phyloP scores from a whole-genome alignment of 1,284 basidiomycete species.

The Dichomitus squalens region DNA sequence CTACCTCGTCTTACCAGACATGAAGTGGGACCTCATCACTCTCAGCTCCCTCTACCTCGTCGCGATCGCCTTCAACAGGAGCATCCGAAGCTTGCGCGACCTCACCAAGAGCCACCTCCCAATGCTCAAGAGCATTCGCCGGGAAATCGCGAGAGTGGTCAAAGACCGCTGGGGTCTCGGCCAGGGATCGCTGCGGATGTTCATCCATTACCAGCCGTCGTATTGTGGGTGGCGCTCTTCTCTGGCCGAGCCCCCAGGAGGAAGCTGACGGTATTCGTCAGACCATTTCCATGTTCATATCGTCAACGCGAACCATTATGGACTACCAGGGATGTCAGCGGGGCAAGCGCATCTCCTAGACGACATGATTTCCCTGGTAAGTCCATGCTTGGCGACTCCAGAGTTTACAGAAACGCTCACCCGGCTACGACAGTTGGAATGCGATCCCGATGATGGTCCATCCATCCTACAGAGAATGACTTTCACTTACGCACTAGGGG shows the following conservation, averaged over 20 bases:
- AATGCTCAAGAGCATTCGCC: constrained; percentile 70
- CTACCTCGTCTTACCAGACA: constrained; percentile 87
- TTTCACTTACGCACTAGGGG: constrained; percentile 82
- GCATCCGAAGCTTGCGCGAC: constrained; percentile 73
- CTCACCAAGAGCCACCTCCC: constrained; percentile 64
- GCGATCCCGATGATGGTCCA: constrained; percentile 46
- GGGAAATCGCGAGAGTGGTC: constrained; percentile 54
- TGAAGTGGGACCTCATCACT: constrained; percentile 91
- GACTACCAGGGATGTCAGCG: constrained; percentile 73
- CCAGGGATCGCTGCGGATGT: constrained; percentile 71
- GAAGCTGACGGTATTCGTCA: constrained; percentile 32
- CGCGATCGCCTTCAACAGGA: constrained; percentile 61
- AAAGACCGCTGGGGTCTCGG: constrained; percentile 64
- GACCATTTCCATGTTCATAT: constrained; percentile 97
- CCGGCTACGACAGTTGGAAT: constrained; percentile 56
- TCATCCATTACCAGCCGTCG: constrained; percentile 94
- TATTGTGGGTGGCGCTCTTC: constrained; percentile 71
- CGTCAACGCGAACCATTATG: constrained; percentile 74
- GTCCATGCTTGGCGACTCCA: constrained; percentile 27
- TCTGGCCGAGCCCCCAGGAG: too few species aligned
- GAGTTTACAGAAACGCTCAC: not conserved
- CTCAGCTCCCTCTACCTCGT: constrained; percentile 76
- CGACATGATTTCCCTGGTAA: constrained; percentile 82
- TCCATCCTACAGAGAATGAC: constrained; percentile 72
- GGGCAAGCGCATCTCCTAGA: constrained; percentile 95